Evolutionary conservation across 129 eudicot genomes (phyloP), one percentile per base, ranked within the genome.

Genomic region (Artemisia argyi): DNA sequence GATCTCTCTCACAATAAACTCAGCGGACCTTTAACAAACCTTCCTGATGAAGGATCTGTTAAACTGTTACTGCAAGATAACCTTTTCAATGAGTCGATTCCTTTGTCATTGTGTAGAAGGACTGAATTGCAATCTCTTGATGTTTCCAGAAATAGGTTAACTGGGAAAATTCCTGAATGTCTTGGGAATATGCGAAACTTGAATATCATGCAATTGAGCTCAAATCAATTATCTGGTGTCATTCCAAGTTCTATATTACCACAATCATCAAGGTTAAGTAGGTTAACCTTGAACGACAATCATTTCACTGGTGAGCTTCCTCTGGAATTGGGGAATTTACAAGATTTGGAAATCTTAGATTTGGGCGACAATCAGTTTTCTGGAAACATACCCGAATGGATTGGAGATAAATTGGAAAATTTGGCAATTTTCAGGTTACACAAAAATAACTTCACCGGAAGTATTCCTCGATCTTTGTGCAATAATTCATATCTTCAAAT

Each of bases 1-100:
- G 24, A 39, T 72, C 59, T 72, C 15, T 78, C 72, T 8, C 19
- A 48, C 18, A 69, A 69, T 76, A 30, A 60, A 7, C 52, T 77
- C 8, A 12, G 10, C 11, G 81, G 76, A 6, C 7, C 13, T 5
- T 28, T 68, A 11, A 58, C 63, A 15, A 50, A 32, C 42, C 55
- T 62, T 49, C 26, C 54, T 11, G 0, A 44, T 17, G 26, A 63
- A 10, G 62, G n/a, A 17, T 28, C 5, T 50, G 42, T 39, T 46
- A 1, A n/a, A n/a, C n/a, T n/a, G n/a, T n/a, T n/a, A n/a, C 69
- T 72, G 3, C 30, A 52, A 12, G 47, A 73, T 16, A 73, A 79
- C 75, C 8, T 5, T 42, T 73, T 79, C 28, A 20, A 47, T 8
- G 75, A 35, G 30, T 57, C 30, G 2, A 57, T 52, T 49, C 74